Conservation (phyloP, 306 rosid genomes). For the Medicago ruthenica region DNA sequence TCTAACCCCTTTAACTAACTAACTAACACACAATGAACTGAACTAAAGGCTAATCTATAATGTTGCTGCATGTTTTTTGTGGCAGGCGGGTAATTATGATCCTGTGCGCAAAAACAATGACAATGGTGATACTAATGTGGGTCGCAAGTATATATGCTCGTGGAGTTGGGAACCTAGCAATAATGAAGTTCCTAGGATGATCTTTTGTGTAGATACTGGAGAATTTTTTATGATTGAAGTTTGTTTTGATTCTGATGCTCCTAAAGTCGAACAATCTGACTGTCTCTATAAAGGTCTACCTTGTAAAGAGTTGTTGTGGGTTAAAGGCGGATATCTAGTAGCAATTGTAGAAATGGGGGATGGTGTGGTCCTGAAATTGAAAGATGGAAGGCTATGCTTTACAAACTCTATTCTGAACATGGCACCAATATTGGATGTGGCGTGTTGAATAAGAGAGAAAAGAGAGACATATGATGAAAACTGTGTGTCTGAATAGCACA, state of each 20-base stretch:
- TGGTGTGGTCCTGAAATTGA: not conserved
- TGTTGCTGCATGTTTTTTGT: slow-evolving; percentile 85
- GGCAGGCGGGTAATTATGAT: slow-evolving; percentile 75
- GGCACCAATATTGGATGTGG: slow-evolving; percentile 83
- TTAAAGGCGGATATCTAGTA: slow-evolving; percentile 77
- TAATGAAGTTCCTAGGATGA: slow-evolving; percentile 61
- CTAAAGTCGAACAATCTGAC: slow-evolving; percentile 69
- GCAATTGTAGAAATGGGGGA: not conserved
- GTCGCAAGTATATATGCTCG: slow-evolving; percentile 66
- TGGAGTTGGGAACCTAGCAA: slow-evolving; percentile 91
- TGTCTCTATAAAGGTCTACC: slow-evolving; percentile 79
- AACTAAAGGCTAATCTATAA: not conserved
- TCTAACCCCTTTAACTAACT: too few species aligned
- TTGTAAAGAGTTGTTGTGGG: slow-evolving; percentile 82
- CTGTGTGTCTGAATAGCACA: too few species aligned
- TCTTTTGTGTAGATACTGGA: slow-evolving; percentile 76
- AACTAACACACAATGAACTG: not conserved
- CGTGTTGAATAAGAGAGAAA: too few species aligned
- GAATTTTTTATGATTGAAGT: slow-evolving; percentile 79
- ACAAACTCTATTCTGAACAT: slow-evolving; percentile 54
- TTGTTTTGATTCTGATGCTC: slow-evolving; percentile 58
- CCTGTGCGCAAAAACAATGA: slow-evolving; percentile 85
- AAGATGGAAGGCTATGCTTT: not conserved
- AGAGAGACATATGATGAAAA: too few species aligned
- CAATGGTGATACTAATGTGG: slow-evolving; percentile 51